These are phyloP conservation scores for Arthrobotrys sinensis DNA, from an alignment of 2,329 filamentous ascomycete genomes.

Conservation along the genomic window DNA sequence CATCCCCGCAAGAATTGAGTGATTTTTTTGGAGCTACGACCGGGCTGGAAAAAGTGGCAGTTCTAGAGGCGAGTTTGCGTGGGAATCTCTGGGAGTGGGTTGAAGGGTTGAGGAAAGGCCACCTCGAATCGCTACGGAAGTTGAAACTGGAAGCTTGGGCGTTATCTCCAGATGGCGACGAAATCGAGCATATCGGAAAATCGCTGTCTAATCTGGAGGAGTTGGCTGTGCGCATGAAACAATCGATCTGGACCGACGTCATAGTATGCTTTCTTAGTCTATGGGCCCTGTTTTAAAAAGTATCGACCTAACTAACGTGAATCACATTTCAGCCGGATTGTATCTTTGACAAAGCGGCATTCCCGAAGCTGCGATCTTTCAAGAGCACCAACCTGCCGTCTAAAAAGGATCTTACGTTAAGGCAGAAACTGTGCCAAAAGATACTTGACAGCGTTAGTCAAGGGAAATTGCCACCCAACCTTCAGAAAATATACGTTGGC, in stretches of 20 bases:
- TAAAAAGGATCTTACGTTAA: background rate
- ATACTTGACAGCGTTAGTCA: background rate
- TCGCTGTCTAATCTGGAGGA: background rate
- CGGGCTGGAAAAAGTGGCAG: background rate
- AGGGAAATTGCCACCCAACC: background rate
- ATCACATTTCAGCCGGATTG: background rate
- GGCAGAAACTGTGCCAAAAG: background rate
- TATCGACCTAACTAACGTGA: background rate
- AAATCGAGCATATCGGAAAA: background rate
- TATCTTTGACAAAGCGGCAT: constrained; percentile 10
- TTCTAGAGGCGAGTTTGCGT: background rate
- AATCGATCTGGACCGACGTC: background rate
- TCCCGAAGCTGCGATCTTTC: constrained; percentile 18
- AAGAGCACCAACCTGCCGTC: background rate
- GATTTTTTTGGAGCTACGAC: background rate
- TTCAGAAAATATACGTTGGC: constrained; percentile 6
- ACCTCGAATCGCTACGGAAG: constrained; percentile 1
- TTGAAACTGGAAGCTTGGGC: background rate
- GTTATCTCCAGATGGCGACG: background rate
- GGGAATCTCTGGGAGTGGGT: background rate
- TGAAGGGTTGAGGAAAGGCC: background rate
- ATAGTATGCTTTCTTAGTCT: background rate
- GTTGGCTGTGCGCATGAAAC: background rate
- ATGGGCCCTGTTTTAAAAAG: background rate
- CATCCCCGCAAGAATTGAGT: background rate